Evolutionary conservation across 768 basidiomycete genomes (phyloP), one percentile per base, ranked within the genome.

Genomic region (Tulasnella sp.): DNA sequence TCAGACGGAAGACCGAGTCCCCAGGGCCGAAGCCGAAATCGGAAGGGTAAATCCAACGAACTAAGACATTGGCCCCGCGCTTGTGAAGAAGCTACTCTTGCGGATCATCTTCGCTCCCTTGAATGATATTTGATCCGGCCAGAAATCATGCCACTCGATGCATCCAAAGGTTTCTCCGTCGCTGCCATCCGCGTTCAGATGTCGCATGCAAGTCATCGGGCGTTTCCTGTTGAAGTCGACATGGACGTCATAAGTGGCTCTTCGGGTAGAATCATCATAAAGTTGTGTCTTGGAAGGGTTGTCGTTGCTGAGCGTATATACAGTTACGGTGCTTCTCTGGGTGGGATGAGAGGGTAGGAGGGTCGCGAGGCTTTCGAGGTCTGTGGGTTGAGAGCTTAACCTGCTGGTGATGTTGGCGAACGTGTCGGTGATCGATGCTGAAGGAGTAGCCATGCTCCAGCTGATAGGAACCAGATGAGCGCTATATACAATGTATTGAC

Each of bases 41-140:
- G 26, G 19, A 27, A 19, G 17, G n/a, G 24, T 47, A 9, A 38
- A 26, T 15, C 7, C 4, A 38, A 1, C 4, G 3, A 29, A 10
- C n/a, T 4, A 8, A 56, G 23, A 59, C 47, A 59, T 51, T 4
- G 45, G 38, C 27, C 58, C 58, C 24, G 24, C 45, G 23, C 41
- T 59, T 26, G 45, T 19, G 47, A 59, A 59, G 47, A 51, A 59
- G 21, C 49, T 59, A 7, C 58, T 42, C 32, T 59, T 59, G 19
- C 34, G 47, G 45, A 59, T 41, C 48, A 38, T 59, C 58, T 59
- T 32, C 2, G 30, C 58, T 24, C 58, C 58, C 3, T 59, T 59
- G 48, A 59, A 59, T 44, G 44, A 32, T 10, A 59, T 59, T 41
- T 59, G 27, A 42, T 59, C 58, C 19, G 58, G 34, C 26, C 30